These are phyloP conservation scores for Penicillium sp. DNA, from an alignment of 2,329 filamentous ascomycete genomes.

Conservation along the genomic window DNA sequence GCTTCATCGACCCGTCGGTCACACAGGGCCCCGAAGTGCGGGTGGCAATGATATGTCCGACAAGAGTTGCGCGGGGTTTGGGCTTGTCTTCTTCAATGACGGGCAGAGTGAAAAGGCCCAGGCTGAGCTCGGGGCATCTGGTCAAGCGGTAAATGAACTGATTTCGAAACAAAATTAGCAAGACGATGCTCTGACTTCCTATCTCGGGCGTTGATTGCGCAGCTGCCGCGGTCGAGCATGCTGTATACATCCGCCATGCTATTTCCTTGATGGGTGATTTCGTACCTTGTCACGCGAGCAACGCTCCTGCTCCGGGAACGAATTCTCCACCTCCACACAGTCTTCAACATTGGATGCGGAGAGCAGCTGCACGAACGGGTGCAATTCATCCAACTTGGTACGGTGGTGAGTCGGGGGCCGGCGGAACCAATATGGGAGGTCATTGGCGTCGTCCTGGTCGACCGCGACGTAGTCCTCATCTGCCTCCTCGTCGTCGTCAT, in stretches of 20 bases:
- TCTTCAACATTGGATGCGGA: constrained; percentile 51
- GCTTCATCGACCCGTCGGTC: constrained; percentile 71
- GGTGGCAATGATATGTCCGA: constrained; percentile 75
- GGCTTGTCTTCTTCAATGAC: constrained; percentile 50
- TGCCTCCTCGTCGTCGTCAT: constrained; percentile 31
- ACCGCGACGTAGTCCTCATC: constrained; percentile 43
- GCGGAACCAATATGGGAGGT: constrained; percentile 42
- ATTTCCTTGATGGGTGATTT: neutral
- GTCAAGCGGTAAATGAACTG: constrained; percentile 73
- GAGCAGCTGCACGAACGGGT: constrained; percentile 70
- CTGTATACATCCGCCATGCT: neutral
- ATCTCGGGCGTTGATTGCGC: neutral
- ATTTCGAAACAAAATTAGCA: neutral
- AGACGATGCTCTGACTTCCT: neutral
- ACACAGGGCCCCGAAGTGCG: constrained; percentile 60
- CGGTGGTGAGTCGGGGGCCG: constrained; percentile 36
- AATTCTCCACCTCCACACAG: constrained; percentile 56
- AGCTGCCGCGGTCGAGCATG: neutral
- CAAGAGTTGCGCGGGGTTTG: constrained; percentile 60
- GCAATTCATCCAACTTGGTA: constrained; percentile 53
- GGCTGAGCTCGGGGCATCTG: constrained; percentile 68
- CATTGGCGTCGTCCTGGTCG: constrained; percentile 39
- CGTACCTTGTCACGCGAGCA: constrained; percentile 58
- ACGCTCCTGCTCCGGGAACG: constrained; percentile 57
- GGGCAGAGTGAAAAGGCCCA: constrained; percentile 69